These are phyloP conservation scores for Colletotrichum sp. DNA, from an alignment of 2,329 filamentous ascomycete species.

Conservation along the genomic window DNA sequence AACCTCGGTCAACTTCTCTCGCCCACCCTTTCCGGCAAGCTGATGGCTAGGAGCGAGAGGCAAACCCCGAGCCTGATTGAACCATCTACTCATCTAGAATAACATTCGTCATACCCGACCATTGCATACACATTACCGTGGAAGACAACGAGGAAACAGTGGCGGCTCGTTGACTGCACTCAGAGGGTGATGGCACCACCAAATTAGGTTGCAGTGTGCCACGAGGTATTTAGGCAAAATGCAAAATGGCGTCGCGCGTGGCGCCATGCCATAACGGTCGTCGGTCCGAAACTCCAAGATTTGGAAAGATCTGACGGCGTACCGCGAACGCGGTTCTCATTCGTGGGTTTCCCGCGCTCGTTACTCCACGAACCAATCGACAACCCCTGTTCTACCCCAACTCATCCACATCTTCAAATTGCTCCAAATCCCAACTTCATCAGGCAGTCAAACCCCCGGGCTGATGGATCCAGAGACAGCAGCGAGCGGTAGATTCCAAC, in stretches of 20 bases:
- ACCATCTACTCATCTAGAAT: neutral
- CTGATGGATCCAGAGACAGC: neutral
- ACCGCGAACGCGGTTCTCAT: neutral
- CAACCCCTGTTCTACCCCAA: conserved; percentile 19
- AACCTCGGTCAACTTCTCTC: neutral
- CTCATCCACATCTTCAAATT: conserved; percentile 13
- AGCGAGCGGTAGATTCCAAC: neutral
- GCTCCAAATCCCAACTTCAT: neutral
- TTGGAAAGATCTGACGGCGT: conserved; percentile 8
- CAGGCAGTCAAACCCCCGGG: neutral
- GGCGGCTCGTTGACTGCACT: neutral
- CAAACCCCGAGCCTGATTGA: neutral
- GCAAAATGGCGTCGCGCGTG: conserved; percentile 17
- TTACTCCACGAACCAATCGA: conserved; percentile 15
- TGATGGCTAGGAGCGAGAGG: neutral
- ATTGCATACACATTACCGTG: neutral
- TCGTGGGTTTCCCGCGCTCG: conserved; percentile 8
- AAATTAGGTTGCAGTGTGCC: conserved; percentile 14
- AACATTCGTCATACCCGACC: neutral
- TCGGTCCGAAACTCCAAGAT: conserved; percentile 24
- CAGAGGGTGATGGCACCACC: neutral
- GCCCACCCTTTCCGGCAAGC: neutral
- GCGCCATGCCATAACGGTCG: conserved; percentile 21
- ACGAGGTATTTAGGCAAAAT: conserved; percentile 20
- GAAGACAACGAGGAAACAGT: neutral